These are phyloP conservation scores for Phlebiopsis gigantea DNA, from an alignment of 768 basidiomycete species.

Conservation along the genomic window DNA sequence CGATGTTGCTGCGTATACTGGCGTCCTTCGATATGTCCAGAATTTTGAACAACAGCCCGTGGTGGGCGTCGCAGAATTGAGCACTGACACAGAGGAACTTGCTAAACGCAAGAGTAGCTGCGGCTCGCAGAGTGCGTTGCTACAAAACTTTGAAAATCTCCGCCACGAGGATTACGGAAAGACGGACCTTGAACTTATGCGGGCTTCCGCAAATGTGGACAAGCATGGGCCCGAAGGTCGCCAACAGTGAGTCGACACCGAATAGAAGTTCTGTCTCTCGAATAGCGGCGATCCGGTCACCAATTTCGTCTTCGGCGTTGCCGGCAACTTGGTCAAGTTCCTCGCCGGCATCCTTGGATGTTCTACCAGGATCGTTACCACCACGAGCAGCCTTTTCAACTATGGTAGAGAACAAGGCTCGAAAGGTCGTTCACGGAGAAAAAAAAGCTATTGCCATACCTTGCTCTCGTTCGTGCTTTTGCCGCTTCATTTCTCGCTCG, in stretches of 20 bases:
- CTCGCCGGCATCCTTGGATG: slow-evolving; percentile 50
- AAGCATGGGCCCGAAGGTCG: slow-evolving; percentile 84
- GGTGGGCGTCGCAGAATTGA: slow-evolving; percentile 87
- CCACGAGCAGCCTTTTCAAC: slow-evolving; percentile 56
- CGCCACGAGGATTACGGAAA: not conserved
- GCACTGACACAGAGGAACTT: slow-evolving; percentile 97
- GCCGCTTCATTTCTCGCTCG: slow-evolving; percentile 93
- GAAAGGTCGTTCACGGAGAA: too few species aligned
- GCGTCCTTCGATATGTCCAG: slow-evolving; percentile 89
- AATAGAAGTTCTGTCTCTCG: slow-evolving; percentile 87
- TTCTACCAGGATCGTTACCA: slow-evolving; percentile 29
- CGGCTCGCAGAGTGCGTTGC: slow-evolving; percentile 83
- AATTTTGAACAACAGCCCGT: slow-evolving; percentile 87
- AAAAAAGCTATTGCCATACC: slow-evolving; percentile 40
- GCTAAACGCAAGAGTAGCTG: slow-evolving; percentile 84
- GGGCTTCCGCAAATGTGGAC: slow-evolving; percentile 89
- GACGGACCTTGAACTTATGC: slow-evolving; percentile 77
- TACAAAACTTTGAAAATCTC: slow-evolving; percentile 26
- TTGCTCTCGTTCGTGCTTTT: slow-evolving; percentile 84
- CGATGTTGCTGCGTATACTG: slow-evolving; percentile 91
- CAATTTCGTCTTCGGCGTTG: slow-evolving; percentile 97
- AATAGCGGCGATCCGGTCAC: slow-evolving; percentile 80
- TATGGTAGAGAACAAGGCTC: slow-evolving; percentile 23
- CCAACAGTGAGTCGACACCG: slow-evolving; percentile 74
- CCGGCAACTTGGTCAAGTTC: slow-evolving; percentile 97